Evolutionary conservation across 768 basidiomycete species (phyloP), one percentile per base, ranked within the genome.

Genomic region (Suillus clintonianus): DNA sequence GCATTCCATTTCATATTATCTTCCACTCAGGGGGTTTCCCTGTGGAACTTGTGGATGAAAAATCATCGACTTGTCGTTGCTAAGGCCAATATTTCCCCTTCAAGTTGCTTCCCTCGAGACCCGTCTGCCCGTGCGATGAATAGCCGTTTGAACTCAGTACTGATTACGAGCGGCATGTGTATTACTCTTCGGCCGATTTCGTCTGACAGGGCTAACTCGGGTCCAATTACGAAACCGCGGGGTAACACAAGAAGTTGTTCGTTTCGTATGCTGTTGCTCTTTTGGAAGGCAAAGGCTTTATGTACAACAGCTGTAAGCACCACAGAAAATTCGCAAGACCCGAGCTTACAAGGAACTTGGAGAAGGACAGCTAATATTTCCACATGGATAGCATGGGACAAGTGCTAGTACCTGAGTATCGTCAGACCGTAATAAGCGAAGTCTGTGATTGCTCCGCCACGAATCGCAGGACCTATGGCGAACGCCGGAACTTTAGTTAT

Each of bases 401-500:
- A 34, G 14, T 22, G 51, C 41, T 32, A 72, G 68, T 63, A 66
- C 68, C 68, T 74, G 70, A 65, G 68, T 65, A 47, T 36, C 50
- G 59, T 14, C 36, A 59, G 53, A 63, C 75, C 73, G 71, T 76
- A 75, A 76, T 50, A 64, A 66, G 65, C 53, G 64, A 69, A 62
- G 63, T 66, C 61, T 63, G 54, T 60, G 53, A 72, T 57, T 65
- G 61, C 51, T 71, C 60, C 64, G 68, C 69, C 65, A 69, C 57
- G 39, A 63, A 63, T 53, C 57, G 64, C 66, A 61, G 30, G 57
- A 42, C 59, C 59, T 54, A 43, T 54, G 59, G 56, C 47, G 47
- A 61, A 59, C 62, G 37, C 60, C 59, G 59, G 36, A 42, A 54
- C 19, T 32, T n/a, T 32, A 51, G 63, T 61, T 64, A 48, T 61